Evolutionary conservation across 139 green algal species (phyloP).

Genomic region (Penium margaritaceum): DNA sequence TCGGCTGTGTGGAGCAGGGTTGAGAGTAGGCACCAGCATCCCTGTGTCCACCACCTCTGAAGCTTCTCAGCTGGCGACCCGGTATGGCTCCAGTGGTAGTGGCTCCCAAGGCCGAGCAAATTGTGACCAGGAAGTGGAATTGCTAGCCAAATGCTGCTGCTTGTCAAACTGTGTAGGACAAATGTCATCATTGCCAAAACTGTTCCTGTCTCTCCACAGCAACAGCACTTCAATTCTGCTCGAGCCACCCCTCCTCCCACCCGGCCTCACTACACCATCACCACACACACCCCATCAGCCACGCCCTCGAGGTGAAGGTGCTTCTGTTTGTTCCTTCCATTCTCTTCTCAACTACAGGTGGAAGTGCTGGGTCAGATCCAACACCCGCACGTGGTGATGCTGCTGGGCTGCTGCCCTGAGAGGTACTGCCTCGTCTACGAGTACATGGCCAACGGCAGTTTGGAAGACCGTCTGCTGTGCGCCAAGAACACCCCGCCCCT

Average conservation of each 20-base stretch:
- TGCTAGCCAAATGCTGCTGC: no score
- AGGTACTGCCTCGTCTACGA: constrained; percentile 59
- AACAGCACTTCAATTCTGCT: not conserved
- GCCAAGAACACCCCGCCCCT: constrained; percentile 22
- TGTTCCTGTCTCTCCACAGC: not conserved
- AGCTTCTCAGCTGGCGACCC: no score
- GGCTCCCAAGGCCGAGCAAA: no score
- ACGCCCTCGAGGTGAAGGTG: no score
- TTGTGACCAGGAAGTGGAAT: no score
- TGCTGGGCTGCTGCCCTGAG: constrained; percentile 58
- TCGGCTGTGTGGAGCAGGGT: no score
- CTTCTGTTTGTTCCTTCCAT: not conserved
- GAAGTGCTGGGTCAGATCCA: constrained; percentile 53
- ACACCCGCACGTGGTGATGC: constrained; percentile 62
- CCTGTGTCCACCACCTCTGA: no score
- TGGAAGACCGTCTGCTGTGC: constrained; percentile 51
- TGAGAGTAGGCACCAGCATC: no score
- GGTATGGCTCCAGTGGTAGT: no score
- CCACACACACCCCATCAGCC: not conserved
- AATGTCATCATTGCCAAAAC: not conserved
- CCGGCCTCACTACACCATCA: no score
- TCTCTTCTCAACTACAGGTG: constrained; percentile 23
- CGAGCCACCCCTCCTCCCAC: not conserved
- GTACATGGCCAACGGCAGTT: constrained; percentile 48
- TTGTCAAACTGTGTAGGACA: not conserved